Evolutionary conservation across 2,329 filamentous ascomycete species (phyloP).

Genomic region (Nigrograna mackinnonii): DNA sequence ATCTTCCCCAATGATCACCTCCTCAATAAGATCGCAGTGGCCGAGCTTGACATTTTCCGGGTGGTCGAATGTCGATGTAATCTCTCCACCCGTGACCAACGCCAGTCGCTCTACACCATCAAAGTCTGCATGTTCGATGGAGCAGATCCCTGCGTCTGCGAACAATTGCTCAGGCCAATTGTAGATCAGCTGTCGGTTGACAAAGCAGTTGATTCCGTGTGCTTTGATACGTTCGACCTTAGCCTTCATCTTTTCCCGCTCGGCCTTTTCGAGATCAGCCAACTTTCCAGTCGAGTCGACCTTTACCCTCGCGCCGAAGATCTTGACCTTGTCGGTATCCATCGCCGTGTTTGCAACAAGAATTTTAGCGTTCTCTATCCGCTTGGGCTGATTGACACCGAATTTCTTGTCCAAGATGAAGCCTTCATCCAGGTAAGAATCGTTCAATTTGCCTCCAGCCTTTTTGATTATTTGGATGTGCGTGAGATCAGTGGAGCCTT

Average conservation of each 20-base stretch:
- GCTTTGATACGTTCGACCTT: constrained; percentile 99
- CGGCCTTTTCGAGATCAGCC: constrained; percentile 96
- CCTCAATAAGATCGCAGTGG: constrained; percentile 92
- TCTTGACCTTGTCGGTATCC: constrained; percentile 99
- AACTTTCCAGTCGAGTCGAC: constrained; percentile 95
- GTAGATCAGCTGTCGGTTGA: constrained; percentile 99
- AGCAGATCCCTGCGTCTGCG: constrained; percentile 95
- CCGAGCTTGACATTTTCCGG: constrained; percentile 96
- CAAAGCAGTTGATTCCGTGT: constrained; percentile 99
- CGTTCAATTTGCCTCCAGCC: constrained; percentile 93
- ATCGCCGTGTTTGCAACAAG: constrained; percentile 97
- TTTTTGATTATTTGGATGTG: constrained; percentile 99
- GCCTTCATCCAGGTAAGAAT: constrained; percentile 96
- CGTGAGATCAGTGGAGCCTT: constrained; percentile 88
- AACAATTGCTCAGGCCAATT: constrained; percentile 99
- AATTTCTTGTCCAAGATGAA: constrained; percentile 99
- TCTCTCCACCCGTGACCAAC: constrained; percentile 94
- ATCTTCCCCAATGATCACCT: constrained; percentile 98
- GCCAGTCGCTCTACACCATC: constrained; percentile 95
- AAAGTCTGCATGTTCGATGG: constrained; percentile 98
- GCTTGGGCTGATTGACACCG: constrained; percentile 96
- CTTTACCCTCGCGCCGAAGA: constrained; percentile 96
- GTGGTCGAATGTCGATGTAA: constrained; percentile 96
- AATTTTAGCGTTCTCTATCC: constrained; percentile 97
- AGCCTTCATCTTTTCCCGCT: constrained; percentile 98